Conservation (phyloP, 2,329 filamentous ascomycete species). For the Sarocladium brachiariae region DNA sequence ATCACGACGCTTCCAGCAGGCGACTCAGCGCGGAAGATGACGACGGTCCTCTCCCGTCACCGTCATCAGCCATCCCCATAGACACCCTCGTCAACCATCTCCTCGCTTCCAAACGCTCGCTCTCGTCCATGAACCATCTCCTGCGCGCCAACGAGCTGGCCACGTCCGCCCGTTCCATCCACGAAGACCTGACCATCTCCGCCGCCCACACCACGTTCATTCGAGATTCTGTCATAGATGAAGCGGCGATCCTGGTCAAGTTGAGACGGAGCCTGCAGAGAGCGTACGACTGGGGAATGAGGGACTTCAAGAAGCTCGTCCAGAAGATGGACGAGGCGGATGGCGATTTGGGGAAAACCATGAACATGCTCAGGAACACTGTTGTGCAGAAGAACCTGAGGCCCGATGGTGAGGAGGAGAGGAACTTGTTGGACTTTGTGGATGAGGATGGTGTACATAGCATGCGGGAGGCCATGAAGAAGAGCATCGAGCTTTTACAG, state of each 20-base stretch:
- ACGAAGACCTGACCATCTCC: slow-evolving; percentile 74
- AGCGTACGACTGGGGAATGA: slow-evolving; percentile 51
- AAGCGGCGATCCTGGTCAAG: slow-evolving; percentile 44
- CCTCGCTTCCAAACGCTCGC: slow-evolving; percentile 77
- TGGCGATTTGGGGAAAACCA: slow-evolving; percentile 56
- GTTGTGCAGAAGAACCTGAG: slow-evolving; percentile 58
- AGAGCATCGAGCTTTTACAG: slow-evolving; percentile 64
- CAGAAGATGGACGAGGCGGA: slow-evolving; percentile 61
- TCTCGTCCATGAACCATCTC: slow-evolving; percentile 76
- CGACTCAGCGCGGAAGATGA: slow-evolving; percentile 15
- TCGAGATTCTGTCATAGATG: slow-evolving; percentile 51
- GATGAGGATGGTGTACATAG: slow-evolving; percentile 63
- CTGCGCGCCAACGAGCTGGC: slow-evolving; percentile 84
- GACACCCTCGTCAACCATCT: slow-evolving; percentile 79
- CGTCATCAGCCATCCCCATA: slow-evolving; percentile 39
- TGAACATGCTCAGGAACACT: slow-evolving; percentile 57
- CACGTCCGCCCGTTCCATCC: slow-evolving; percentile 62
- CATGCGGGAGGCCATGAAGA: slow-evolving; percentile 60
- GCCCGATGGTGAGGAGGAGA: slow-evolving; percentile 47
- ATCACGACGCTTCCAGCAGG: slow-evolving; percentile 2
- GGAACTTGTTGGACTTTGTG: slow-evolving; percentile 68
- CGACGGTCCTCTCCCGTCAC: slow-evolving; percentile 16
- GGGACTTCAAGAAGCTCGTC: slow-evolving; percentile 56
- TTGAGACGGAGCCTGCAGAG: slow-evolving; percentile 44
- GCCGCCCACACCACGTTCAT: slow-evolving; percentile 64